Conservation (phyloP, 768 basidiomycete species). For the Xerocomellus intermedius region DNA sequence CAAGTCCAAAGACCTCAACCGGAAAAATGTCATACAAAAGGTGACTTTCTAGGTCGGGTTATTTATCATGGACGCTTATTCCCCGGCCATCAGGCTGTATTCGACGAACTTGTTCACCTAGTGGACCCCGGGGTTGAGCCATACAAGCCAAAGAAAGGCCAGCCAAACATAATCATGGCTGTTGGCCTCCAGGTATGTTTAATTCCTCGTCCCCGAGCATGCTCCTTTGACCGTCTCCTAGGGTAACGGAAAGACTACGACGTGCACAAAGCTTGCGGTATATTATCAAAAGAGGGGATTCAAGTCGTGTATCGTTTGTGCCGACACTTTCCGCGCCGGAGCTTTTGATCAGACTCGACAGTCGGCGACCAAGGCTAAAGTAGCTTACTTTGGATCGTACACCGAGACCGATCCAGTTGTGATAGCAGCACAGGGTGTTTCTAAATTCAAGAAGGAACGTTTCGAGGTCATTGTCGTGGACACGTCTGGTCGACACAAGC, state of each 20-base stretch:
- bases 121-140: constrained; percentile 96
- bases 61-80: constrained; percentile 9
- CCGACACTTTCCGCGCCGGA: constrained; percentile 98
- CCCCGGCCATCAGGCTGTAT: constrained; percentile 67
- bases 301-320: constrained; percentile 96
- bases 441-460: constrained; percentile 96
- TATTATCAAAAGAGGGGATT: constrained; percentile 97
- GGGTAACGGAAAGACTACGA: constrained; percentile 99
- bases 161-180: constrained; percentile 94
- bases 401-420: constrained; percentile 98
- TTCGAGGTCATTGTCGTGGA: constrained; percentile 99
- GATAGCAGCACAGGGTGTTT: constrained; percentile 91
- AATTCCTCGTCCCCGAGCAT: neutral
- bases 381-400: constrained; percentile 98
- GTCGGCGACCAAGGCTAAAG: constrained; percentile 97
- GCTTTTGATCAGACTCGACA: constrained; percentile 99
- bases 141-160: constrained; percentile 95
- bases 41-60: constrained; percentile 36
- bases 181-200: constrained; percentile 84
- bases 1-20: constrained; percentile 75
- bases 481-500: constrained; percentile 95
- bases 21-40: constrained; percentile 90
- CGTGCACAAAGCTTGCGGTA: constrained; percentile 97
- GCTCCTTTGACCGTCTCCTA: constrained; percentile 31
- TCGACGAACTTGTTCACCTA: constrained; percentile 91